Evolutionary conservation across 768 basidiomycete species (phyloP), one percentile per base, ranked within the genome.

Genomic region (Russula foetens): DNA sequence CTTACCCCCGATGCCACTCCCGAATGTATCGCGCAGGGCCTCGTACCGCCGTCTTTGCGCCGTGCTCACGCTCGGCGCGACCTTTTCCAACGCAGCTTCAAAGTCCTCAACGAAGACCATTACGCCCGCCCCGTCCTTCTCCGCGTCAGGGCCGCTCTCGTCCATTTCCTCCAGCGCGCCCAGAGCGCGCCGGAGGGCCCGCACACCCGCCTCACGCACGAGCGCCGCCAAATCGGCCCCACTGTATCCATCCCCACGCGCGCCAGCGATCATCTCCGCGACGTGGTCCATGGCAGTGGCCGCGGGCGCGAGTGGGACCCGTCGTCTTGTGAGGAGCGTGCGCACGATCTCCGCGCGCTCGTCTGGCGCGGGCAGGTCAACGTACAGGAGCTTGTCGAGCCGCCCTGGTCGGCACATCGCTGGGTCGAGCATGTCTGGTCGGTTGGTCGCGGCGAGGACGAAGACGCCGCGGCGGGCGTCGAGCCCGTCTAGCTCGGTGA

Each of bases 371-470:
- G 94, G 95, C 0, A 96, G 78, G 72, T 96, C 94, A 67, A 97
- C 92, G 67, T 94, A 98, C 45, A 97, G 79, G 6, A 96, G 80
- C 71, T 97, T 97, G 75, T 97, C 95, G 12, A 98, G 81, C 11
- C 95, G 83, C 0, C 95, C 94, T 0, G 95, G 95, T n/a, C 94
- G 88, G 55, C 92, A 91, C 93, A 96, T 95, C 7, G 95, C 94
- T 0, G 94, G 95, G 69, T 98, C 94, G 61, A 97, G 94, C 86
- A 96, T 96, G 75, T 98, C 93, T 1, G 94, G 94, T 14, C 94
- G 79, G 72, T 96, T 98, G 31, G 93, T 97, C 8, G 95, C 95
- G 0, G 89, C 94, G 60, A 97, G 92, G 45, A 98, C 93, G 68
- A 93, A 95, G 60, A 97, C 92, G 43, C 82, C 81, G 72, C 90